Base-by-base conservation (phyloP, 306 rosid genomes). In the Sesbania bispinosa region DNA sequence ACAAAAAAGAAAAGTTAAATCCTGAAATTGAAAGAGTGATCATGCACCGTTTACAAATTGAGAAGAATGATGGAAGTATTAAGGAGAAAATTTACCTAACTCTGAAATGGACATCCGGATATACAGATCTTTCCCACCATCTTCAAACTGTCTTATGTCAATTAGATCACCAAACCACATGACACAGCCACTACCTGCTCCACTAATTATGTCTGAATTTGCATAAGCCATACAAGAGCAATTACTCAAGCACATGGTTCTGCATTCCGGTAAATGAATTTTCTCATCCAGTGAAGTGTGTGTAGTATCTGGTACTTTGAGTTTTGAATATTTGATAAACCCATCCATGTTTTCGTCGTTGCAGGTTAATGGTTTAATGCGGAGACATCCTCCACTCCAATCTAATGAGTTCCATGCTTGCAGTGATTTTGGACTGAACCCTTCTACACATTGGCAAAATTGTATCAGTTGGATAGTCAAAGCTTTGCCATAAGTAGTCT, bases 201-300 rank as follows among this genome's bases (percentile, higher is more conserved):
- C n/a, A n/a, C 77, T 87, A 47, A 88, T 85, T 36, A 88, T 74
- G 67, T 91, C 83, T 13, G 87, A 73, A 64, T 81, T 83, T 9
- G 90, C 14, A 21, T 75, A 86, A 23, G 90, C 89, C 64, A 70
- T 78, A 32, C 96, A 91, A 11, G 96, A 81, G 42, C 96, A 91
- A 10, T 91, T 80, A 5, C 46, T 71, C 76, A 78, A 77, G 76
- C 97, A 91, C 71, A 71, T 80, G 0, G 3, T 35, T 81, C 19
- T 82, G 87, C 96, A 91, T 38, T 78, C 80, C 6, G 69, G 62
- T 1, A 88, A 48, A 60, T 38, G 79, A 41, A 85, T 59, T 52
- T 48, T 75, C 63, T 18, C 71, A 36, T 87, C 62, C 18, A 88
- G 19, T 88, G 79, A 83, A 46, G 86, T 45, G 15, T 67, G 48